A percentile compares a stretch with the other conserved stretches of the same genome.
phyloP scores from a whole-genome alignment of 768 basidiomycete genomes.

The Neoboletus subvelutipes region DNA sequence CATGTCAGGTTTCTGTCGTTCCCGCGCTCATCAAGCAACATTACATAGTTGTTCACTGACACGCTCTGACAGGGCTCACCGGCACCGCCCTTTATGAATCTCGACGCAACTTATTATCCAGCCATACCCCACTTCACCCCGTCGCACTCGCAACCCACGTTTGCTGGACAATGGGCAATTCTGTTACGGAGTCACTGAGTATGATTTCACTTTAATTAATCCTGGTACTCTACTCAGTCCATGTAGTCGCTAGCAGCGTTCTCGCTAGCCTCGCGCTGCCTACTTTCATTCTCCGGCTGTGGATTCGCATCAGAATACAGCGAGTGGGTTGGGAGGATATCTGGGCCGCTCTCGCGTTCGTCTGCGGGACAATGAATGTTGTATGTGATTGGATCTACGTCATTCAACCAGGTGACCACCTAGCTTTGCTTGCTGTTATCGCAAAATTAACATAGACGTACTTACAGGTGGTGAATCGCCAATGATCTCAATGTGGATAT shows the following conservation, averaged over 20 bases:
- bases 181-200: not conserved
- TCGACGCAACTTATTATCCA: not conserved
- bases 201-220: not conserved
- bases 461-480: not conserved
- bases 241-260: conserved; percentile 7
- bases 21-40: not conserved
- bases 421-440: not conserved
- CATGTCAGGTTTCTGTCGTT: not conserved
- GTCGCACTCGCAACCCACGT: not conserved
- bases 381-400: conserved; percentile 11
- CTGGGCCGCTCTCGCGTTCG: conserved; percentile 18
- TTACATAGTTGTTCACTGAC: not conserved
- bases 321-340: conserved; percentile 24
- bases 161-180: conserved; percentile 2
- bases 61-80: not conserved
- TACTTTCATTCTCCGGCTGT: conserved; percentile 16
- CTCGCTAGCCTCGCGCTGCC: conserved; percentile 8
- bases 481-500: conserved; percentile 14
- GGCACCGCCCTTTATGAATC: not conserved
- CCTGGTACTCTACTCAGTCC: not conserved
- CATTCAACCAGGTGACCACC: conserved; percentile 1
- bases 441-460: not conserved
- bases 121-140: not conserved
- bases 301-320: conserved; percentile 21
- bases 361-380: conserved; percentile 9